Evolutionary conservation across 2,329 filamentous ascomycete species (phyloP), one percentile per base, ranked within the genome.

Genomic region (Penicillium sp.): DNA sequence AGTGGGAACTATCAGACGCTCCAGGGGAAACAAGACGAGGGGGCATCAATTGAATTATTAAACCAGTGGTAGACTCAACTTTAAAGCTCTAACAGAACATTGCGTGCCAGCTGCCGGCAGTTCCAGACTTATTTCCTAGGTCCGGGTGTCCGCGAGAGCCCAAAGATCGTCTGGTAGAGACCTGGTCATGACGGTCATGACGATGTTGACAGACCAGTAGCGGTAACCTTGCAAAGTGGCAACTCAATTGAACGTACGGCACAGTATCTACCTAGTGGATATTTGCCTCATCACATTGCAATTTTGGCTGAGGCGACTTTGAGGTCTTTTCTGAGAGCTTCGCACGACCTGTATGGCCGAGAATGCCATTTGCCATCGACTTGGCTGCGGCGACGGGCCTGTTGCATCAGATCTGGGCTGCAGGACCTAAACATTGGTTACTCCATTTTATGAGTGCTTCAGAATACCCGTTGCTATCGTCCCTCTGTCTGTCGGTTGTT

Each of bases 331-430:
- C 52, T 55, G 55, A 54, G 56, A 19, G 52, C 41, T 50, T 22
- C 56, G 37, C 47, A 39, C 46, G 33, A 27, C 24, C 40, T 54
- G 49, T 50, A 51, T 59, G 50, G 58, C 56, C 41, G 27, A 55
- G n/a, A 24, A 44, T 54, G 39, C 37, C 54, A 58, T 67, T 66
- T 61, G 61, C 63, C 66, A 61, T 65, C 58, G 54, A 57, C 57
- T 51, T 14, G 24, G 36, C 56, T 56, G 39, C 43, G 46, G 22
- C 22, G 4, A 55, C 31, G 50, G 46, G 19, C 54, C 41, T 19
- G 50, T 60, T 64, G 46, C 55, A 66, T 63, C 57, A 54, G 52
- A 39, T 57, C 49, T 37, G 27, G 11, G 40, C 46, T 37, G 49
- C 43, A 37, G 37, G 53, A 18, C 13, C 37, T 39, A 19, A 31